A percentile compares a stretch with the other conserved stretches of the same genome.
Evolutionary conservation across 768 basidiomycete species (phyloP).

Genomic region (Serendipita sp.): DNA sequence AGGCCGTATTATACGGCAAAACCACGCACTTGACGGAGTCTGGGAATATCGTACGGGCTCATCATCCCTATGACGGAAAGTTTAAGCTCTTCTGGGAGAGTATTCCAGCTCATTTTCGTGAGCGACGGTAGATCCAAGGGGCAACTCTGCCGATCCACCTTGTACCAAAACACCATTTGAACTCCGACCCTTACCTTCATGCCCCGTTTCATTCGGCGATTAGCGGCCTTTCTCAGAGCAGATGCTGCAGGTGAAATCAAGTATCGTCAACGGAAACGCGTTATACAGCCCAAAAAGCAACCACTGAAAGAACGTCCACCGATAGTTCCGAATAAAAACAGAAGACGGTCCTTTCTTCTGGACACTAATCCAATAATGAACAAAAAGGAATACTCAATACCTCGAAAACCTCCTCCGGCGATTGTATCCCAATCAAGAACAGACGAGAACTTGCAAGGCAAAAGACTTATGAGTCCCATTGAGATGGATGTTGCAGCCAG

Average conservation of each 20-base stretch:
- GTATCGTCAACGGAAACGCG: neutral
- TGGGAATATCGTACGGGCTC: no score
- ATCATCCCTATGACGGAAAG: no score
- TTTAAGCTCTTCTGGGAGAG: no score
- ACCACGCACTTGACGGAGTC: no score
- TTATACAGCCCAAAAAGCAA: neutral
- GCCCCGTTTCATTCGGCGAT: neutral
- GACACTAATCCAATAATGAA: neutral
- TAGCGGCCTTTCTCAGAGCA: neutral
- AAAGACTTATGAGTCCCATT: neutral
- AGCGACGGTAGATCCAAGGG: no score
- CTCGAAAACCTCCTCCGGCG: neutral
- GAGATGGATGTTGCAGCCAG: slow-evolving; percentile 1
- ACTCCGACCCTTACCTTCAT: neutral
- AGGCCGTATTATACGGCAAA: no score
- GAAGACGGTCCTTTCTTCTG: neutral
- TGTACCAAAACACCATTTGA: no score
- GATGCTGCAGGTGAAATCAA: neutral
- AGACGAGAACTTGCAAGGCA: neutral
- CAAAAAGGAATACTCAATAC: neutral
- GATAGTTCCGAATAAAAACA: neutral
- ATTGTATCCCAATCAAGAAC: neutral
- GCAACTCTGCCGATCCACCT: no score
- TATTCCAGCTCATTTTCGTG: no score
- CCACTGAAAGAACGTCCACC: neutral